Base-by-base conservation (phyloP, 2,329 filamentous ascomycete species). In the Sporothrix humicola region DNA sequence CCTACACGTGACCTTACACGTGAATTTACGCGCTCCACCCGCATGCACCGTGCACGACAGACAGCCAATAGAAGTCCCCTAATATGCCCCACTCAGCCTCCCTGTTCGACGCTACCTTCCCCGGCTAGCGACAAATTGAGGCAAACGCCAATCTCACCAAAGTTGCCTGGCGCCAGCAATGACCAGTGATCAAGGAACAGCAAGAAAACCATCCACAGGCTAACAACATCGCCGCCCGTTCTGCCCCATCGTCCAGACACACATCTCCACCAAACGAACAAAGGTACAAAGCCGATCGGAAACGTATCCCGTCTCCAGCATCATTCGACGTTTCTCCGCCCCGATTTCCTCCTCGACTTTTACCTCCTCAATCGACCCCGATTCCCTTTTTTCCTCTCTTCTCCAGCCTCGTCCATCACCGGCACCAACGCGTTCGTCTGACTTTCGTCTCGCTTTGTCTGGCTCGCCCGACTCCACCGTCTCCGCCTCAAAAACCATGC, bases 401-500 rank as follows among this genome's bases (percentile, higher is more conserved):
- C 37, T 56, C 52, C 68, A 48, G n/a, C 52, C 52, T 70, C 37
- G 52, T 48, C 26, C 56, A 50, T 46, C 44, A 52, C 13, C 50
- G 46, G 23, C 17, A 9, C 54, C 65, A 20, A 20, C 52, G 12
- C 46, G 4, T 37, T 71, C 17, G 15, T n/a, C 17, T 65, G 42
- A 26, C 31, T 44, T 50, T 37, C 26, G 37, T 46, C 15, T 44
- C 26, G 9, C 37, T 37, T 15, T 17, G n/a, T 54, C 65, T 12
- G 13, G 44, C 44, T 7, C 46, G 12, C 10, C 31, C 6, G 13
- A 44, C 23, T 46, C 46, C 65, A 50, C 44, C 8, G 26, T 46
- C 31, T n/a, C 20, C 54, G 69, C 42, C 54, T 71, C 52, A 20
- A 48, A 66, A 66, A 74, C 46, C 72, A 76, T 76, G 76, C 75